Conservation (phyloP, 2,329 filamentous ascomycete species). For the Phialophora macrospora region DNA sequence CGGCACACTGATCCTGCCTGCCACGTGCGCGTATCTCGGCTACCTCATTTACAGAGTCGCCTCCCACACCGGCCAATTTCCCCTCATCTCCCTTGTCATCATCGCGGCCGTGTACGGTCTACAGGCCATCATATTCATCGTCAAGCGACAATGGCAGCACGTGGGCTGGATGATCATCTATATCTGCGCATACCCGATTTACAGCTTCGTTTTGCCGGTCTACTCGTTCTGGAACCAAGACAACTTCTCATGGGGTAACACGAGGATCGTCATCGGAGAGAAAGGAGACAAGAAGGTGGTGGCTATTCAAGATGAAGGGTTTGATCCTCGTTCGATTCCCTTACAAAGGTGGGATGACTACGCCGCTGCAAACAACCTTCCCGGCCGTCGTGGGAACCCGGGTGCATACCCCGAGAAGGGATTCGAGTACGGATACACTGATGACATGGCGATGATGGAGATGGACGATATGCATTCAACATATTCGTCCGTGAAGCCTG, state of each 20-base stretch:
- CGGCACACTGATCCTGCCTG: slow-evolving; percentile 88
- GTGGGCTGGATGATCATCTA: slow-evolving; percentile 99
- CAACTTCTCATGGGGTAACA: slow-evolving; percentile 99
- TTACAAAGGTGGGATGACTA: slow-evolving; percentile 98
- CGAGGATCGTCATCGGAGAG: slow-evolving; percentile 93
- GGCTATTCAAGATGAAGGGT: slow-evolving; percentile 79
- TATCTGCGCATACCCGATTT: slow-evolving; percentile 91
- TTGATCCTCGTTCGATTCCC: slow-evolving; percentile 90
- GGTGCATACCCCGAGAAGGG: slow-evolving; percentile 44
- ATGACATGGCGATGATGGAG: slow-evolving; percentile 73
- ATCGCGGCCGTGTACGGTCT: slow-evolving; percentile 91
- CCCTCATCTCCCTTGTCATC: slow-evolving; percentile 85
- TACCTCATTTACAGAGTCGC: slow-evolving; percentile 85
- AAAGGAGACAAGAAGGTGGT: slow-evolving; percentile 90
- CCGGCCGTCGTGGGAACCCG: slow-evolving; percentile 78
- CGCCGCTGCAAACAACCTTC: slow-evolving; percentile 80
- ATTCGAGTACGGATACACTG: slow-evolving; percentile 73
- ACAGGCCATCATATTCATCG: slow-evolving; percentile 92
- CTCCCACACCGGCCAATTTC: slow-evolving; percentile 73
- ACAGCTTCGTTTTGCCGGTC: slow-evolving; percentile 85
- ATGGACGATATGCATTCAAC: slow-evolving; percentile 98
- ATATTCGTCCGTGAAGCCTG: slow-evolving; percentile 87
- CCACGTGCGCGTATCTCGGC: slow-evolving; percentile 81
- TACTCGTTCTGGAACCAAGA: slow-evolving; percentile 99
- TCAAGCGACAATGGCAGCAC: slow-evolving; percentile 98